Percentiles rank a stretch among this genome's conserved stretches.
phyloP scores from a whole-genome alignment of 768 basidiomycete species.

The Leccinum subgranulosum region DNA sequence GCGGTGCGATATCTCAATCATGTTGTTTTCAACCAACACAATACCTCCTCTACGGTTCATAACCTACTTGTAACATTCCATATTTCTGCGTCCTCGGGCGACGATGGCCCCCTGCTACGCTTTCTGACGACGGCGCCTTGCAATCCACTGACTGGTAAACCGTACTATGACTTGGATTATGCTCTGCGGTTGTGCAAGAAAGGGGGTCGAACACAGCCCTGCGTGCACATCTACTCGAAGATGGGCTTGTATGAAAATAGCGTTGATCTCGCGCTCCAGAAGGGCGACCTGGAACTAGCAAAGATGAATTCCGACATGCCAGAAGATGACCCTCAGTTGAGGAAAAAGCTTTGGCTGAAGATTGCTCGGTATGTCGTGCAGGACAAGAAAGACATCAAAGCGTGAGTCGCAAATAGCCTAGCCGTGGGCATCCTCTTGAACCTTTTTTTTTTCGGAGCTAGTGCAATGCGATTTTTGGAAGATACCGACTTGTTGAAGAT shows the following conservation, averaged over 20 bases:
- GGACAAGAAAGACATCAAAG: constrained; percentile 96
- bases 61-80: constrained; percentile 92
- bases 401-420: constrained; percentile 52
- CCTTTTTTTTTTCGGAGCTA: constrained; percentile 30
- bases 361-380: constrained; percentile 98
- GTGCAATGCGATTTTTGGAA: constrained; percentile 96
- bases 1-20: constrained; percentile 87
- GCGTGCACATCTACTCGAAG: constrained; percentile 95
- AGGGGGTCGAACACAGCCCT: constrained; percentile 76
- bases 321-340: constrained; percentile 79
- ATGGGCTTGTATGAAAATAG: constrained; percentile 97
- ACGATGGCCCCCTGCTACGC: constrained; percentile 74
- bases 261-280: constrained; percentile 91
- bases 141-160: constrained; percentile 78
- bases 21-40: constrained; percentile 76
- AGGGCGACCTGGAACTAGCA: constrained; percentile 93
- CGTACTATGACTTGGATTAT: constrained; percentile 97
- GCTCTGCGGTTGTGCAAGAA: constrained; percentile 90
- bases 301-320: constrained; percentile 95
- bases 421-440: background rate
- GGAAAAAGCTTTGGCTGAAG: constrained; percentile 97
- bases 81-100: constrained; percentile 55
- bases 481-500: constrained; percentile 94
- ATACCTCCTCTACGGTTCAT: constrained; percentile 83
- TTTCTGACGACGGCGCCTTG: constrained; percentile 82